Conservation (phyloP, 2,329 filamentous ascomycete genomes). For the Fusarium albosuccineum region DNA sequence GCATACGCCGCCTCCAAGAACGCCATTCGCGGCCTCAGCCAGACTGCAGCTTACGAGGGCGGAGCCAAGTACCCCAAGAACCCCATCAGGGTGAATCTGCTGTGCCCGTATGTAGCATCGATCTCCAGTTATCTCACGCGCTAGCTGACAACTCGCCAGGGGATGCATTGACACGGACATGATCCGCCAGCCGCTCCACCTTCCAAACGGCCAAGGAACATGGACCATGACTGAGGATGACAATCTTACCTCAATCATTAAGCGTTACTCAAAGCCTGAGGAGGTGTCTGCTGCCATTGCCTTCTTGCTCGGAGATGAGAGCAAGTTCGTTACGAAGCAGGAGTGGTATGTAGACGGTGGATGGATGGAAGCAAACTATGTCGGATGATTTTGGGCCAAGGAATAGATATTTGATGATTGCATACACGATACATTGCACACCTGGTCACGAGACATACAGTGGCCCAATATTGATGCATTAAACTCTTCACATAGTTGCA, state of each 20-base stretch:
- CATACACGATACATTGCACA: not conserved
- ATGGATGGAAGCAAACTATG: slow-evolving; percentile 45
- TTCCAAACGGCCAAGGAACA: slow-evolving; percentile 40
- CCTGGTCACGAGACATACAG: no score
- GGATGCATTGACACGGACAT: slow-evolving; percentile 49
- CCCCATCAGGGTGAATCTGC: slow-evolving; percentile 42
- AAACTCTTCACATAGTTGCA: no score
- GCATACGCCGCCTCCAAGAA: slow-evolving; percentile 53
- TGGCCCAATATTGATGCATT: no score
- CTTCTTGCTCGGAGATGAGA: slow-evolving; percentile 50
- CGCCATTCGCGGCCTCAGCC: slow-evolving; percentile 46
- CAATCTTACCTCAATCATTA: slow-evolving; percentile 44
- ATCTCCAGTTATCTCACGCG: accelerated
- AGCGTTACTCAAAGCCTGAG: slow-evolving; percentile 44
- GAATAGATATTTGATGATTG: slow-evolving; percentile 2
- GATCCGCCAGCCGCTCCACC: slow-evolving; percentile 45
- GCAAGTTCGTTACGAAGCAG: slow-evolving; percentile 48
- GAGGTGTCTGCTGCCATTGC: slow-evolving; percentile 49
- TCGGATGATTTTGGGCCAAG: slow-evolving; percentile 8
- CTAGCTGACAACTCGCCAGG: slow-evolving; percentile 12
- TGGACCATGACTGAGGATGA: slow-evolving; percentile 46
- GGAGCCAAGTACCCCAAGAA: slow-evolving; percentile 44
- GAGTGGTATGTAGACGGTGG: slow-evolving; percentile 49
- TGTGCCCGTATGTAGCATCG: slow-evolving; percentile 36
- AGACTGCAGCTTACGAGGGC: slow-evolving; percentile 46